Percentiles rank a stretch among this genome's conserved stretches.
Evolutionary conservation across 345 rosid species (phyloP).

Genomic region (Dimocarpus longan): DNA sequence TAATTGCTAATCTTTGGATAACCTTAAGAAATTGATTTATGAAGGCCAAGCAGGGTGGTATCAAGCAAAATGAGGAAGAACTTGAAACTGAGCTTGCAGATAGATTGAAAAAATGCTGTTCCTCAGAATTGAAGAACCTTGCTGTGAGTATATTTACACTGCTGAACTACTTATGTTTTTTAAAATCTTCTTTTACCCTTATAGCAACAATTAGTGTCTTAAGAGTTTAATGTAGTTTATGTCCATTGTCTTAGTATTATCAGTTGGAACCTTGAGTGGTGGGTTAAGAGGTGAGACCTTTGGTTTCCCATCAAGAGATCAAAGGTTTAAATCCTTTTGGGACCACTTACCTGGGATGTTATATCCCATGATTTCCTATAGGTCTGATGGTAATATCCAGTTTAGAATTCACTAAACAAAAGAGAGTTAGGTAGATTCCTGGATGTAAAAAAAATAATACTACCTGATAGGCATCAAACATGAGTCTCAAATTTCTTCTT

Average conservation of each 20-base stretch:
- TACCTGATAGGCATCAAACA: not conserved
- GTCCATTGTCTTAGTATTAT: not conserved
- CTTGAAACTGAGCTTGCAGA: conserved; percentile 54
- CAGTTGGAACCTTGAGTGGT: not conserved
- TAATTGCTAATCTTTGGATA: not conserved
- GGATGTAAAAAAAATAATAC: not conserved
- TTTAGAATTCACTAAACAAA: not conserved
- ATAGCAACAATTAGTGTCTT: not conserved
- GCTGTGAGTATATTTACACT: conserved; percentile 52
- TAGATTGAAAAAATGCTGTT: conserved; percentile 49
- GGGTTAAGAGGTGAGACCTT: not conserved
- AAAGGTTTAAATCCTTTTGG: no score
- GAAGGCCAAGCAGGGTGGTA: conserved; percentile 53
- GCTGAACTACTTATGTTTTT: not conserved
- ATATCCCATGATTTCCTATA: not conserved
- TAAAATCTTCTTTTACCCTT: not conserved
- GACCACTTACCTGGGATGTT: not conserved
- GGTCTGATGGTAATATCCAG: not conserved
- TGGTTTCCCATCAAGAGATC: not conserved
- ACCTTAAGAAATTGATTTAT: conserved; percentile 1
- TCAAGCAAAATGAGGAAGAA: conserved; percentile 45
- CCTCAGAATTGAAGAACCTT: conserved; percentile 56
- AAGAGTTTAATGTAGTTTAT: conserved; percentile 8
- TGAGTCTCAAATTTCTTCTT: not conserved
- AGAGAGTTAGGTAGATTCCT: not conserved